Base-by-base conservation (phyloP, 129 eudicot species). In the Erigeron canadensis region DNA sequence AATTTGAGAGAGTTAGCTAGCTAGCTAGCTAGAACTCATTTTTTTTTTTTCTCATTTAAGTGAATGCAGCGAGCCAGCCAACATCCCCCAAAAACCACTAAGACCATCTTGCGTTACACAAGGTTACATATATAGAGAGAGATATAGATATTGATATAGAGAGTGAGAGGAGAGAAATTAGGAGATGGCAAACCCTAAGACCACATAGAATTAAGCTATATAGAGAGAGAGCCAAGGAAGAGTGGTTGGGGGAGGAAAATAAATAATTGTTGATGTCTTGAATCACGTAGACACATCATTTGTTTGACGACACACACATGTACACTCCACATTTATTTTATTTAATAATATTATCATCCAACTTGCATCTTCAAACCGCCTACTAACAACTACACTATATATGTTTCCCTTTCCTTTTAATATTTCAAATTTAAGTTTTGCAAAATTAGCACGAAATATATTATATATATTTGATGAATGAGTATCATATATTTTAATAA, bases 41-140 rank as follows among this genome's bases (percentile, higher is more conserved):
- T 43, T 71, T 54, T 71, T 54, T 21, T 55, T 65, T 18, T 6
- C 37, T 56, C 2, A 66, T 56, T 28, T 18, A 53, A 53, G 81
- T 77, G 81, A 77, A 77, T 69, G 76, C 81, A 77, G 61, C 81
- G 81, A 77, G 76, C 81, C 81, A 77, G 81, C 81, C 81, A 77
- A 77, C 81, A 77, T 69, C 55, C 81, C 81, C 81, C 81, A 69
- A 41, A 77, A 77, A 69, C 81, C 44, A 11, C 76, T 69, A 16
- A 3, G 44, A 38, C 28, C 42, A 63, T 61, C 47, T 56, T n/a
- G 37, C 55, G 23, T n/a, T 15, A 57, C 68, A 66, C 45, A 22
- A 16, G 11, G 2, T 10, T 11, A 11, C 6, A 63, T 23, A 44
- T 11, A 72, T 2, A 55, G 7, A 54, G 46, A 45, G n/a, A n/a